Evolutionary conservation across 768 basidiomycete species (phyloP).

Genomic region (Aureoboletus auriporus): DNA sequence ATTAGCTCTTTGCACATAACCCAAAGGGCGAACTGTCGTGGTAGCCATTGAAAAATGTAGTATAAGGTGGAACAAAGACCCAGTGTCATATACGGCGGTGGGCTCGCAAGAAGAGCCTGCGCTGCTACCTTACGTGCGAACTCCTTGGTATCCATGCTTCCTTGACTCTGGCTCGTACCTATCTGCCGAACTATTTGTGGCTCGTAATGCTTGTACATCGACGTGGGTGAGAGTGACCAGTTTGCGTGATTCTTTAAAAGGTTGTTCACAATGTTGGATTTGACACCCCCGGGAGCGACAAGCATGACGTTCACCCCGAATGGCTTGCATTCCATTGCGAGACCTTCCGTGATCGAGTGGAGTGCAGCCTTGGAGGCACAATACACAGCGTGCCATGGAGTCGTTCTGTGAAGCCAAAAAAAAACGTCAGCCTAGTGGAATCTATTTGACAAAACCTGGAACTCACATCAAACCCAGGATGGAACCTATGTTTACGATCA

Average conservation of each 20-base stretch:
- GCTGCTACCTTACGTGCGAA: slow-evolving; percentile 54
- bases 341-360: slow-evolving; percentile 55
- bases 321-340: slow-evolving; percentile 72
- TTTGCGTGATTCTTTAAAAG: slow-evolving; percentile 37
- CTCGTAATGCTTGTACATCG: slow-evolving; percentile 54
- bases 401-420: slow-evolving; percentile 39
- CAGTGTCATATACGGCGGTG: slow-evolving; percentile 47
- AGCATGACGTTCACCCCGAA: slow-evolving; percentile 69
- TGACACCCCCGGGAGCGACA: slow-evolving; percentile 61
- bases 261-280: slow-evolving; percentile 52
- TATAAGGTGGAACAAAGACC: slow-evolving; percentile 37
- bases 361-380: slow-evolving; percentile 56
- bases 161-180: slow-evolving; percentile 45
- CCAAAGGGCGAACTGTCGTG: slow-evolving; percentile 19
- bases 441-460: neutral
- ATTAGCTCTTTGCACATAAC: slow-evolving; percentile 8
- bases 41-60: slow-evolving; percentile 36
- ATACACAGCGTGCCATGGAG: slow-evolving; percentile 67
- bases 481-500: slow-evolving; percentile 75
- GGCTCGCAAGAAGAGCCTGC: slow-evolving; percentile 41
- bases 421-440: neutral
- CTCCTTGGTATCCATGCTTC: slow-evolving; percentile 45
- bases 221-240: slow-evolving; percentile 40
- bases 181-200: slow-evolving; percentile 53
- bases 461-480: slow-evolving; percentile 57